A percentile compares a stretch with the other conserved stretches of the same genome.
Evolutionary conservation across 805 yeast genomes (phyloP).

Genomic region (Isabelozyma rhagii): DNA sequence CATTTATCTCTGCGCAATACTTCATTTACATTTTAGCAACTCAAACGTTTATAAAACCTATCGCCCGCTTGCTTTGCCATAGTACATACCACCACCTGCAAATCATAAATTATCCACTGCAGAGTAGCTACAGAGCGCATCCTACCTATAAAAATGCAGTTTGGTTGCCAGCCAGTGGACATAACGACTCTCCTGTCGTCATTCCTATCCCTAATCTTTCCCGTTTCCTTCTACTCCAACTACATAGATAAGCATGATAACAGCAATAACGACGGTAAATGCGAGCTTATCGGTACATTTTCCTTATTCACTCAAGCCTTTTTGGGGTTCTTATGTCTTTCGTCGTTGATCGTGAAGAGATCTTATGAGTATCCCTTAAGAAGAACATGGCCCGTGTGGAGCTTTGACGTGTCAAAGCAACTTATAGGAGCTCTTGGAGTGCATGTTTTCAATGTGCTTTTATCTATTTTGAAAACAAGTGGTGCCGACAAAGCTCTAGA

Average conservation of each 20-base stretch:
- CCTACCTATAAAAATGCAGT: background rate
- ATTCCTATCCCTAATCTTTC: constrained; percentile 2
- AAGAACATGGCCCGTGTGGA: constrained; percentile 87
- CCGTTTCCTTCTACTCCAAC: background rate
- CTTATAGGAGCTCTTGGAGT: constrained; percentile 82
- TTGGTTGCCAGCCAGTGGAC: background rate
- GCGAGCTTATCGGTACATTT: constrained; percentile 72
- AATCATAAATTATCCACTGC: too few relatives aligned
- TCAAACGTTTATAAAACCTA: too few relatives aligned
- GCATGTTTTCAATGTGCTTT: constrained; percentile 70
- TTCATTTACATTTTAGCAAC: too few relatives aligned
- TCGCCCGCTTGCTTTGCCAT: too few relatives aligned
- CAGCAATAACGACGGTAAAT: constrained; percentile 26
- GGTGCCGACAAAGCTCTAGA: constrained; percentile 4
- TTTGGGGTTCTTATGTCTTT: constrained; percentile 74
- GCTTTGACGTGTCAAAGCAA: constrained; percentile 86
- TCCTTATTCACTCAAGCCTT: constrained; percentile 74
- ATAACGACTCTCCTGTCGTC: constrained; percentile 1
- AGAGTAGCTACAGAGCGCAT: too few relatives aligned
- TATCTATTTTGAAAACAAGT: constrained; percentile 58
- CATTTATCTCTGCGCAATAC: too few relatives aligned
- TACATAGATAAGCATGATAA: background rate
- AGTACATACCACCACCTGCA: too few relatives aligned
- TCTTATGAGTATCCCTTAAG: constrained; percentile 73
- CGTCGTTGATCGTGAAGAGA: constrained; percentile 72